Evolutionary conservation across 2,329 filamentous ascomycete species (phyloP).

Genomic region (Proliferodiscus dingleyae): DNA sequence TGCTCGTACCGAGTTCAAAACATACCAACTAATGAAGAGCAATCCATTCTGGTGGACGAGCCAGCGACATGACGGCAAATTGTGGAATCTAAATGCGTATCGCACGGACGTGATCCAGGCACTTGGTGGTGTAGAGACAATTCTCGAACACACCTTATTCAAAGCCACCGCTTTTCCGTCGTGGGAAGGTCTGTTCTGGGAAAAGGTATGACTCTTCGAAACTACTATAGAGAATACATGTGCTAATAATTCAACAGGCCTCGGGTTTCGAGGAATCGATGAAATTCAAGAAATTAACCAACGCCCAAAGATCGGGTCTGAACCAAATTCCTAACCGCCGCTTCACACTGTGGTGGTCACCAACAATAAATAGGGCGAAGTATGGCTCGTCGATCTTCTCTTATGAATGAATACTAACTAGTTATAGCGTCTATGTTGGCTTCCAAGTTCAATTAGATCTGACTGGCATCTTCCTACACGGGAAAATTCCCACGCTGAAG

Average conservation of each 20-base stretch:
- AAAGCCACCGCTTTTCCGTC: constrained; percentile 95
- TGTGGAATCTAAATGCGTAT: constrained; percentile 97
- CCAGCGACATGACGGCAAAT: constrained; percentile 91
- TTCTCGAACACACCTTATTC: constrained; percentile 93
- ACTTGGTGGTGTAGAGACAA: constrained; percentile 87
- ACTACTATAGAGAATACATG: too few relatives aligned
- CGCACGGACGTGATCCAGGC: constrained; percentile 96
- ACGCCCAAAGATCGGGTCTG: constrained; percentile 91
- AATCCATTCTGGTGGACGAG: constrained; percentile 99
- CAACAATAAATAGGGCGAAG: constrained; percentile 89
- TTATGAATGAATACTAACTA: too few relatives aligned
- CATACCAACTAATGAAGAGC: constrained; percentile 98
- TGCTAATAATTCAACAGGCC: too few relatives aligned
- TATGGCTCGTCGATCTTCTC: too few relatives aligned
- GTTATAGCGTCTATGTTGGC: constrained; percentile 94
- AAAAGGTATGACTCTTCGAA: constrained; percentile 62
- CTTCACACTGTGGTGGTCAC: constrained; percentile 97
- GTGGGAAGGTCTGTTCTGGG: constrained; percentile 96
- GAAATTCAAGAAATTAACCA: constrained; percentile 99
- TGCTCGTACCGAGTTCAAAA: constrained; percentile 92
- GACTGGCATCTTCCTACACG: constrained; percentile 97
- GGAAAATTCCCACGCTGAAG: constrained; percentile 96
- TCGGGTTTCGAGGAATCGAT: constrained; percentile 59
- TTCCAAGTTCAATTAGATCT: constrained; percentile 98
- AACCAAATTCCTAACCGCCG: constrained; percentile 99